These are phyloP conservation scores for Paratinospora sagittata DNA, from an alignment of 164 flowering plant species.

Conservation along the genomic window DNA sequence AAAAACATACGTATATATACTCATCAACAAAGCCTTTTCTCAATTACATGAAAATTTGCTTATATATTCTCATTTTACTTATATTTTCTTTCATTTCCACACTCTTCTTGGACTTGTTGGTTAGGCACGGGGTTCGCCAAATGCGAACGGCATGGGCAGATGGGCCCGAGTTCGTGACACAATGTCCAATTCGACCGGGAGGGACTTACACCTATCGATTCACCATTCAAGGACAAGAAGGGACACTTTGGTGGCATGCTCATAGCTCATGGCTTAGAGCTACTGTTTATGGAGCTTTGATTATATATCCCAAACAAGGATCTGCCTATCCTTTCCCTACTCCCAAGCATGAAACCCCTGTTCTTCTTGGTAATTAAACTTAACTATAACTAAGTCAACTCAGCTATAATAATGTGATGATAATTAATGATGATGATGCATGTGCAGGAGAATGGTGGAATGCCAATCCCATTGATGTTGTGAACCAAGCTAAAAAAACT, in stretches of 20 bases:
- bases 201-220: conserved; percentile 70
- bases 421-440: conserved; percentile 8
- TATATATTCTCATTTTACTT: not conserved
- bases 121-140: conserved; percentile 83
- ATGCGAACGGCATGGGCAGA: conserved; percentile 88
- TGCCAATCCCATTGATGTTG: conserved; percentile 64
- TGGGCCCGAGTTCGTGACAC: conserved; percentile 79
- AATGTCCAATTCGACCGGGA: conserved; percentile 86
- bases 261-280: conserved; percentile 87
- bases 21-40: not conserved
- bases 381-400: no score
- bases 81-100: no score
- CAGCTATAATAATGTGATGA: not conserved
- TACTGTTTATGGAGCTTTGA: conserved; percentile 80
- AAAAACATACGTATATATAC: no score
- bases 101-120: no score
- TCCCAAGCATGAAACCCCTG: conserved; percentile 54
- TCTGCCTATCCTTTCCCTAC: conserved; percentile 57
- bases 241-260: conserved; percentile 97
- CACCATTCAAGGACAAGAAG: conserved; percentile 75
- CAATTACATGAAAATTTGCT: not conserved
- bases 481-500: conserved; percentile 53
- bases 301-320: conserved; percentile 56
- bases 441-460: conserved; percentile 90
- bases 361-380: conserved; percentile 63